phyloP scores from a whole-genome alignment of 345 rosid species.

The Bretschneidera sinensis region DNA sequence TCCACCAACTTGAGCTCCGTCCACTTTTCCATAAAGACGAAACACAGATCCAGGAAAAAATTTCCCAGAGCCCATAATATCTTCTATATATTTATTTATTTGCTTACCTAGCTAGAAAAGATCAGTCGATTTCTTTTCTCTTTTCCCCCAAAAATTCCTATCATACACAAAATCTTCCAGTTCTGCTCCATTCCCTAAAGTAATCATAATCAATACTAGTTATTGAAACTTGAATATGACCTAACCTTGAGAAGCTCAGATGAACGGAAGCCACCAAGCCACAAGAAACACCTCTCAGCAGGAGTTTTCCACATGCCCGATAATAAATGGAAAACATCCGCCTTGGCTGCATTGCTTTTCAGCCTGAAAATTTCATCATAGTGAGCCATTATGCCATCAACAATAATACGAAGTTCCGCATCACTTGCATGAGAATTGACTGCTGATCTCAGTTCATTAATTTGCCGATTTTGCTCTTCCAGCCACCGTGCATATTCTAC shows the following conservation, averaged over 20 bases:
- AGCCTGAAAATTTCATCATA: conserved; percentile 92
- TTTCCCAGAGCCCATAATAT: background rate
- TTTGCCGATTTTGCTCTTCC: conserved; percentile 79
- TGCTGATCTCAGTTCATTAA: conserved; percentile 91
- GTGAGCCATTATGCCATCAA: conserved; percentile 82
- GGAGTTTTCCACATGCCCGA: conserved; percentile 99
- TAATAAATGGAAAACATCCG: conserved; percentile 91
- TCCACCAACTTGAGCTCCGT: no score
- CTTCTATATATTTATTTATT: no score
- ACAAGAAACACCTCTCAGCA: conserved; percentile 97
- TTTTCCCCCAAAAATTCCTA: no score
- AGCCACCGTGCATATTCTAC: conserved; percentile 91
- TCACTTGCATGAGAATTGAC: conserved; percentile 95
- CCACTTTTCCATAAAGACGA: background rate
- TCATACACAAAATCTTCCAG: no score
- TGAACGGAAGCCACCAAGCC: conserved; percentile 99
- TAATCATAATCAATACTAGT: background rate
- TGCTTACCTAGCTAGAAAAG: background rate
- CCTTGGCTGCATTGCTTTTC: conserved; percentile 91
- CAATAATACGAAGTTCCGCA: conserved; percentile 81
- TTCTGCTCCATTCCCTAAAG: background rate
- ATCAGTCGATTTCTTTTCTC: background rate
- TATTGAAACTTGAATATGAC: background rate
- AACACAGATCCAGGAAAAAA: background rate
- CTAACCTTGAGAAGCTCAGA: conserved; percentile 95